These are phyloP conservation scores for Solanum hybrid DNA, from an alignment of 305 asterid genomes.

Conservation along the genomic window DNA sequence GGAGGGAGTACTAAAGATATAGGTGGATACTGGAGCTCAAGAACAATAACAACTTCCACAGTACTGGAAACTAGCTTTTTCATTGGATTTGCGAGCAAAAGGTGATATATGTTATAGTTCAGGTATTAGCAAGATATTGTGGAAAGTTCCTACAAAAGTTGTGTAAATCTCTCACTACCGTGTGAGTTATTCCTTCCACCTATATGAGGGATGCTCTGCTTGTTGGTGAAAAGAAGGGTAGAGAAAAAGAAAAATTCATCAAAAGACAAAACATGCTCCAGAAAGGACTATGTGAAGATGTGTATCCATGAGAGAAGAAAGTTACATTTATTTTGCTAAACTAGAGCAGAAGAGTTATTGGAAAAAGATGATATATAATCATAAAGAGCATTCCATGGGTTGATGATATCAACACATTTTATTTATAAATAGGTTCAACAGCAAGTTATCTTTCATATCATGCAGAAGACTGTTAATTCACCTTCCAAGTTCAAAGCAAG, in stretches of 20 bases:
- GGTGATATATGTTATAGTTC: background rate
- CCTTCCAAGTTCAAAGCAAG: background rate
- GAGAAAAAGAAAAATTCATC: background rate
- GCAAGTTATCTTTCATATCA: background rate
- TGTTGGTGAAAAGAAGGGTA: background rate
- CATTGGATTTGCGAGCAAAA: background rate
- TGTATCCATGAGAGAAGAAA: background rate
- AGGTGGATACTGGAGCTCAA: background rate
- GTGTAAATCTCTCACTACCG: background rate
- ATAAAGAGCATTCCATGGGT: background rate
- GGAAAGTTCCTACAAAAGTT: background rate
- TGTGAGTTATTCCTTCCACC: background rate
- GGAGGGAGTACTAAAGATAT: background rate
- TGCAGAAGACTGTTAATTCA: background rate
- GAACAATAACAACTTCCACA: background rate
- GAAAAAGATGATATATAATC: background rate
- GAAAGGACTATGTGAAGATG: background rate
- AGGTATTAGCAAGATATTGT: background rate
- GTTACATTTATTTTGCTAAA: background rate
- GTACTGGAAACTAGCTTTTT: background rate
- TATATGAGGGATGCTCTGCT: background rate
- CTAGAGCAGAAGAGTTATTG: background rate
- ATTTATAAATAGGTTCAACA: background rate
- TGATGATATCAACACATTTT: background rate
- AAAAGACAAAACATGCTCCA: background rate